Evolutionary conservation across 192 early-diverging fungal genomes (phyloP), one percentile per base, ranked within the genome.

Genomic region (Backusella tarrabulga): DNA sequence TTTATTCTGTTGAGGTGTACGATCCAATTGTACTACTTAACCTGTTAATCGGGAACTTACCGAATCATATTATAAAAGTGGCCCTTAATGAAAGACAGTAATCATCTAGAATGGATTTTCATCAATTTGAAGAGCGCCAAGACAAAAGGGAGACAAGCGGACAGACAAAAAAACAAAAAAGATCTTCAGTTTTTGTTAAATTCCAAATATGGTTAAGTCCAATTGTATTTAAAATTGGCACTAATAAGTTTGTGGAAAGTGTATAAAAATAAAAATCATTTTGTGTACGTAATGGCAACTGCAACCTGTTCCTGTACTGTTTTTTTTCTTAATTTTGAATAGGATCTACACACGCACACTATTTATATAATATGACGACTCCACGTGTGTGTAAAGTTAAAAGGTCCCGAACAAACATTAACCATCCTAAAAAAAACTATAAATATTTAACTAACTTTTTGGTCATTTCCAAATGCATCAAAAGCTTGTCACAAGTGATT

Each of bases 391-490:
- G 54, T 9, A 11, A 23, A 26, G 23, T 23, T 11, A 26, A 60
- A 60, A 60, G 23, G 23, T 26, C 54, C 54, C 54, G 54, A 60
- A 60, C 54, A 60, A 60, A 23, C 52, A 21, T 21, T 9, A 56
- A 56, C 14, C 42, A 44, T 9, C 38, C 38, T 40, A 40, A 52
- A 52, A 52, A 52, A 50, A 52, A 52, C 50, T 54, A 54, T 54
- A 54, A n/a, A 54, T 54, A 54, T 60, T 60, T 2, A 60, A 60
- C 54, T 60, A 54, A 54, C 52, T 54, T 54, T 54, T 56, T 56
- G 54, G 54, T 63, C 56, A 63, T 63, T 63, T 63, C 56, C 56
- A 63, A 63, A 63, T 63, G 26, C 23, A 63, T 63, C 56, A 63
- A 63, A 54, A 63, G 26, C 56, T 63, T 63, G 56, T 63, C 56